Evolutionary conservation across 345 rosid genomes (phyloP), one percentile per base, ranked within the genome.

Genomic region (Pugionium cornutum): DNA sequence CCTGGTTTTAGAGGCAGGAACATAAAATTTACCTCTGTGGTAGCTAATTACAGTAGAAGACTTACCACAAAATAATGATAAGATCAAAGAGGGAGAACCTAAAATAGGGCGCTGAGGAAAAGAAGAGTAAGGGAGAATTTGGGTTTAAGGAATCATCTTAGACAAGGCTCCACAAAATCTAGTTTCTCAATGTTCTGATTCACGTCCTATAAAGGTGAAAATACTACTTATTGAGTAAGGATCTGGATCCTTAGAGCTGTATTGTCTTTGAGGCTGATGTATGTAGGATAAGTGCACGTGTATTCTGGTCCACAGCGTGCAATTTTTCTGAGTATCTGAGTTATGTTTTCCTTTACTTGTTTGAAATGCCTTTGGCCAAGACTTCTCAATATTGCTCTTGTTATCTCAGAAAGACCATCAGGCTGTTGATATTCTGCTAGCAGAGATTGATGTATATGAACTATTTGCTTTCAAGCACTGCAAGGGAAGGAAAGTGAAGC

Each of bases 401-500:
- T 67, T 64, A 4, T 73, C 77, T 70, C 92, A 94, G 97, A 94
- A 77, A 65, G 97, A 94, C 62, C 99, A 91, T 75, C 99, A 94
- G 76, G 96, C 99, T 71, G 88, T 94, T 50, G 97, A 94, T 81
- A 91, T 94, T 76, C 96, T 94, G 64, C 79, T 94, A 34, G 97
- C 96, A 6, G 99, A 94, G 79, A 91, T 94, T 58, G 97, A 91
- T 82, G 89, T 94, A 58, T 94, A 94, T 79, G 99, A 94, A 87
- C 84, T 94, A 66, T 91, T 94, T 80, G 96, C 97, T 66, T 88
- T 94, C 84, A 94, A 94, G 71, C 99, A 94, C 75, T 94, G 97
- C 79, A 84, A 86, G 72, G 99, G 97, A 79, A 91, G 97, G 82
- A 91, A 78, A 75, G 83, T 73, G 69, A 94, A 94, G 81, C 97